phyloP scores from a whole-genome alignment of 176 grass and related monocot genomes.

The Paspalum vaginatum region DNA sequence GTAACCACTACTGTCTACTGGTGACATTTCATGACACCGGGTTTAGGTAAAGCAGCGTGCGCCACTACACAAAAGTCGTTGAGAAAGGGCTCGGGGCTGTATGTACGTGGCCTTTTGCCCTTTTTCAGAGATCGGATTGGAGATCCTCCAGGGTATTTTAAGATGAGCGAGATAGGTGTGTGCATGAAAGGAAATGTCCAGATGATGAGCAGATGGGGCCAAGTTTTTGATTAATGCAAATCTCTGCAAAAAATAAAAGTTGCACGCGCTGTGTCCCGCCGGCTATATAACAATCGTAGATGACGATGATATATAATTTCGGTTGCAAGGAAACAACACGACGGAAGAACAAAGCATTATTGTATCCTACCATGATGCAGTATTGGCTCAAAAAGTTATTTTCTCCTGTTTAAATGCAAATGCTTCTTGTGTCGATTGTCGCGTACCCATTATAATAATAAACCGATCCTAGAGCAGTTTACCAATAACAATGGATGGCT shows the following conservation, averaged over 20 bases:
- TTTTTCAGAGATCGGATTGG: conserved; percentile 4
- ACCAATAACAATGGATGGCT: too few species aligned
- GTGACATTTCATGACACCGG: background rate
- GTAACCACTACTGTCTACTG: background rate
- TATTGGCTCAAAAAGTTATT: too few species aligned
- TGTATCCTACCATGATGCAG: too few species aligned
- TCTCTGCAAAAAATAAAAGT: background rate
- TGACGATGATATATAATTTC: too few species aligned
- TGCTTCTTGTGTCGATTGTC: too few species aligned
- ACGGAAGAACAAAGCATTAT: too few species aligned
- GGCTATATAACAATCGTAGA: too few species aligned
- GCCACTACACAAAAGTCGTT: background rate
- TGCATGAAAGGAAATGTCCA: background rate
- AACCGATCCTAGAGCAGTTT: too few species aligned
- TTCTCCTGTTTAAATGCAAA: too few species aligned
- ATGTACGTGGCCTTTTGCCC: background rate
- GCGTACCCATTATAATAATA: too few species aligned
- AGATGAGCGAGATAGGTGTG: background rate
- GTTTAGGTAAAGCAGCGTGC: conserved; percentile 13
- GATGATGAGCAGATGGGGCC: background rate
- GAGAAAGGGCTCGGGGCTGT: background rate
- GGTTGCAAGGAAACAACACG: too few species aligned
- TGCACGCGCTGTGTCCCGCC: background rate
- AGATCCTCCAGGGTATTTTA: conserved; percentile 22
- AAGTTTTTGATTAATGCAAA: background rate